Percentiles rank a stretch among this genome's conserved stretches.
These are phyloP conservation scores for Solanum sejunctum DNA, from an alignment of 257 asterid genomes.

Conservation along the genomic window DNA sequence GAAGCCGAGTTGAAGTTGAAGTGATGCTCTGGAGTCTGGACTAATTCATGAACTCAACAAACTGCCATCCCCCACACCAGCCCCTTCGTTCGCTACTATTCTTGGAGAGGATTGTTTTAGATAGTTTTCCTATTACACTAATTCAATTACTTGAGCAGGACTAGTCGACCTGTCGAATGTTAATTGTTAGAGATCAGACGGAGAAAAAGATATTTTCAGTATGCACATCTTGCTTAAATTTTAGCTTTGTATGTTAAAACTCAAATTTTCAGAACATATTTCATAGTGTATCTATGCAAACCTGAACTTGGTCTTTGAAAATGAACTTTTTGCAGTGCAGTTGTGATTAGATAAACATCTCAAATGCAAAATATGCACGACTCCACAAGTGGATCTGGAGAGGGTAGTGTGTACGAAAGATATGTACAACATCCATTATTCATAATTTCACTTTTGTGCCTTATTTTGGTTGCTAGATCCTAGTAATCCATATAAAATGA, in stretches of 20 bases:
- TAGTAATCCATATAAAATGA: neutral
- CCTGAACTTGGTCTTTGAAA: neutral
- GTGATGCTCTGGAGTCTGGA: conserved; percentile 8
- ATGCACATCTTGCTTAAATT: neutral
- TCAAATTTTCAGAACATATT: neutral
- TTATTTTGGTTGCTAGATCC: neutral
- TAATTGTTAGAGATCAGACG: neutral
- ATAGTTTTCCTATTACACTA: neutral
- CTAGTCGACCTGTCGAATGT: neutral
- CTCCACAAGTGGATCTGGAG: neutral
- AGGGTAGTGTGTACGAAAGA: neutral
- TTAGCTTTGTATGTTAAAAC: neutral
- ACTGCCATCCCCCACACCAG: neutral
- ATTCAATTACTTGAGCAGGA: neutral
- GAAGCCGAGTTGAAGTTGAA: conserved; percentile 47
- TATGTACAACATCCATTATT: neutral
- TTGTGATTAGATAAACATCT: neutral
- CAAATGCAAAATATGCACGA: no score
- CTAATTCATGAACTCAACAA: neutral
- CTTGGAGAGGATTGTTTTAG: neutral
- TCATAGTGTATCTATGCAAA: neutral
- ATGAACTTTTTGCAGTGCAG: neutral
- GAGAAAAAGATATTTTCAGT: neutral
- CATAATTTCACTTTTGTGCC: neutral
- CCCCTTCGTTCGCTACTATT: neutral